These are phyloP conservation scores for Solanum rostratum DNA, from an alignment of 257 asterid species.

Conservation along the genomic window DNA sequence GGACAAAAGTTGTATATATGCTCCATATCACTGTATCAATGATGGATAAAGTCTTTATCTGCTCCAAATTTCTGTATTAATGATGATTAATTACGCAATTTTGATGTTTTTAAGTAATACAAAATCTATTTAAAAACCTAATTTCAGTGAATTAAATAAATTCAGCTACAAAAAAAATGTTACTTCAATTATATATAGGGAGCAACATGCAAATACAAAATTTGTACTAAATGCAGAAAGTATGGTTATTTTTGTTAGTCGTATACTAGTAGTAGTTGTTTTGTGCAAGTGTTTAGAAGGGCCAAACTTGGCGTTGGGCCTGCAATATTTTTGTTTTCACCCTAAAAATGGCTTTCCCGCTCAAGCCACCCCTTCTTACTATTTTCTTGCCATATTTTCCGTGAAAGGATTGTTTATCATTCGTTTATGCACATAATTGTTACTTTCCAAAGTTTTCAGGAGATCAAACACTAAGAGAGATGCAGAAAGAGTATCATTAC, in stretches of 20 bases:
- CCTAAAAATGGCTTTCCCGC: slow-evolving; percentile 28
- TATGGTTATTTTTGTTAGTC: neutral
- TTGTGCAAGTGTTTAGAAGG: neutral
- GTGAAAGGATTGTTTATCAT: neutral
- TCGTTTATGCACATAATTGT: neutral
- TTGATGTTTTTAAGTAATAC: too few relatives aligned
- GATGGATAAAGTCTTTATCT: neutral
- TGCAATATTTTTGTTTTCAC: neutral
- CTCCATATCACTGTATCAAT: neutral
- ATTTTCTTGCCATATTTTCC: slow-evolving; percentile 4
- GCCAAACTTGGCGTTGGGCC: neutral
- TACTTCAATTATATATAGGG: too few relatives aligned
- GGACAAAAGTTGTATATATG: neutral
- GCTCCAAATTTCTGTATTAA: neutral
- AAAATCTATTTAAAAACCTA: too few relatives aligned
- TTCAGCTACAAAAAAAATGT: too few relatives aligned
- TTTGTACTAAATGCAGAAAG: neutral
- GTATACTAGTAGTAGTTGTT: neutral
- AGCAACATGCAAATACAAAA: neutral
- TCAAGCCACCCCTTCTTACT: slow-evolving; percentile 9
- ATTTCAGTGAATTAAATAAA: too few relatives aligned
- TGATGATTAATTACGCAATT: too few relatives aligned
- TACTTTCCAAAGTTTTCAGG: neutral
- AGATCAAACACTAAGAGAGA: neutral
- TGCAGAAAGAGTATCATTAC: neutral